Conservation (phyloP, 2,329 filamentous ascomycete genomes). For the Colletotrichum sp. region DNA sequence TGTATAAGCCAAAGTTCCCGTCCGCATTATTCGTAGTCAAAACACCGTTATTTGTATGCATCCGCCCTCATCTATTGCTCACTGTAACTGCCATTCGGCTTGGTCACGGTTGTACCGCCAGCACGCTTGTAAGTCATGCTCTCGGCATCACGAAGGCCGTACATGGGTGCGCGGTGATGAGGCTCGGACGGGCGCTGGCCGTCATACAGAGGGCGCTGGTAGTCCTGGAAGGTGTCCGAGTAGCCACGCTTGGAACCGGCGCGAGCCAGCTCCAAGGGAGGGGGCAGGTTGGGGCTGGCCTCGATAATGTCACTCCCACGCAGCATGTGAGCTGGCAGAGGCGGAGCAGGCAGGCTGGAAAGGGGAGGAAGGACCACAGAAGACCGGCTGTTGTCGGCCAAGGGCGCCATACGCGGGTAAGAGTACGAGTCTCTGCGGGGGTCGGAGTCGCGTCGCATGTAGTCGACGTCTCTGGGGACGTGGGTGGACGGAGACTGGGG, state of each 20-base stretch:
- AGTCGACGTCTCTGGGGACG: conserved; percentile 1
- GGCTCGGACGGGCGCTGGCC: conserved; percentile 41
- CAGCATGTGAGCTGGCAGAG: neutral
- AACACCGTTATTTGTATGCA: neutral
- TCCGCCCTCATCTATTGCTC: neutral
- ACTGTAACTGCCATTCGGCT: neutral
- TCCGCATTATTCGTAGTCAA: neutral
- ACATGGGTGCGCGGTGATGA: conserved; percentile 28
- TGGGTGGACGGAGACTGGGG: conserved; percentile 43
- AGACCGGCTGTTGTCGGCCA: conserved; percentile 19
- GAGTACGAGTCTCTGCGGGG: conserved; percentile 27
- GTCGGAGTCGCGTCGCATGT: neutral
- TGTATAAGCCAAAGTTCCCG: neutral
- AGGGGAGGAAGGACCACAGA: neutral
- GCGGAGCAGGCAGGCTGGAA: neutral
- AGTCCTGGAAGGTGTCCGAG: conserved; percentile 16
- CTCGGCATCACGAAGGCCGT: neutral
- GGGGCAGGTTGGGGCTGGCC: neutral
- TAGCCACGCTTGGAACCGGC: conserved; percentile 22
- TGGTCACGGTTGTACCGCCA: conserved; percentile 31
- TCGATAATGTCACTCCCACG: conserved; percentile 13
- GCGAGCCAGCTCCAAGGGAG: neutral
- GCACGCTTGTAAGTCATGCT: conserved; percentile 36
- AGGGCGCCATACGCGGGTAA: conserved; percentile 33
- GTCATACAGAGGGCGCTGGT: conserved; percentile 37